These are phyloP conservation scores for Gynochthodes officinalis DNA, from an alignment of 257 asterid species.

Conservation along the genomic window DNA sequence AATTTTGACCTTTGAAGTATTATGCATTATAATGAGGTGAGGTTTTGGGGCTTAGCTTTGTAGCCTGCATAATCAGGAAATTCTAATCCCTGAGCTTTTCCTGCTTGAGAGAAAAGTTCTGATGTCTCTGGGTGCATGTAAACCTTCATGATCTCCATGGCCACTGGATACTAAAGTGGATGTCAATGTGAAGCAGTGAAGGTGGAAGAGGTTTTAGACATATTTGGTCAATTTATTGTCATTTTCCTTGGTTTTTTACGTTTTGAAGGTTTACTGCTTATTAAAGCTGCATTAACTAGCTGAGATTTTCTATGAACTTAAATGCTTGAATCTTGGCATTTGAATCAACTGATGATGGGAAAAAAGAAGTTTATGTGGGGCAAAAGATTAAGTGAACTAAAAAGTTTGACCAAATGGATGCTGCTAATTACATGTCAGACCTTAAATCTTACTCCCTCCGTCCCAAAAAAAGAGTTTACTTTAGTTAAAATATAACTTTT, in stretches of 20 bases:
- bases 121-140: slow-evolving; percentile 3
- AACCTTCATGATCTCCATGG: not conserved
- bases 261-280: not conserved
- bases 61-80: not conserved
- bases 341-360: no score
- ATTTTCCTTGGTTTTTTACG: not conserved
- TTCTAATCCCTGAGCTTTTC: not conserved
- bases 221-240: not conserved
- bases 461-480: no score
- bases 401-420: not conserved
- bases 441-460: no score
- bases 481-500: no score
- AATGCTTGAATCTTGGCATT: not conserved
- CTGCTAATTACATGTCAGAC: not conserved
- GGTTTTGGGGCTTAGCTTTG: not conserved
- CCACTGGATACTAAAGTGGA: not conserved
- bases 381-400: no score
- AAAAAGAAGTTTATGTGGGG: no score
- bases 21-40: no score
- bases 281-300: not conserved
- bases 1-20: not conserved
- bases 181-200: not conserved
- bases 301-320: no score
- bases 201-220: not conserved
- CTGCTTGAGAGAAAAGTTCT: not conserved